Evolutionary conservation across 2,329 filamentous ascomycete species (phyloP), one percentile per base, ranked within the genome.

Genomic region (Xylariales sp.): DNA sequence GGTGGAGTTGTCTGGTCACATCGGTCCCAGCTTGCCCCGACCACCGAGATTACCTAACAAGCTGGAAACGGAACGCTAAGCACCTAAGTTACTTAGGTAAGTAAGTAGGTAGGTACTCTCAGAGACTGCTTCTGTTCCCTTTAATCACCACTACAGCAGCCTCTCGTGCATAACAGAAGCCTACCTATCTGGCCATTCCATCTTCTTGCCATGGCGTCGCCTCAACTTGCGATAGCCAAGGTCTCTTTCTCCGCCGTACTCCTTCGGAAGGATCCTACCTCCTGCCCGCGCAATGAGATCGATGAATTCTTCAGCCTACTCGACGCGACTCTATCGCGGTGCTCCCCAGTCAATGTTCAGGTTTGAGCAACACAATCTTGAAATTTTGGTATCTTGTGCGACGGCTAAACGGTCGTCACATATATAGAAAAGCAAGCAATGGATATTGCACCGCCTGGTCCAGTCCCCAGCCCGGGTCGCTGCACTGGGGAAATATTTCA

Each of bases 291-390:
- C 59, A 77, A 81, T 54, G 77, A 84, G 45, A 84, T 91, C 61
- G 74, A 83, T 51, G 64, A 74, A 44, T 86, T 91, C 62, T 78
- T 88, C 62, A 60, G 68, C 49, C 70, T 80, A 45, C 72, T 93
- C 55, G 76, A 82, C 61, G 68, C 73, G 59, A 76, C 76, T 54
- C 67, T 87, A 58, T 66, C 74, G 65, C 76, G 80, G 69, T 91
- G 87, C 77, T 86, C 86, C 57, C 76, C 81, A 58, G 68, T 73
- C 71, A 89, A 91, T 71, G 84, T 93, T 74, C 87, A 93, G 87
- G 87, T 93, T 87, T 88, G 84, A 73, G 60, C 63, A 63, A 65
- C 55, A 60, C 53, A 60, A 58, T 51, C 50, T 59, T 52, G 59
- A 68, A 64, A 62, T 48, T 21, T 58, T 52, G 59, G 56, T 57